Evolutionary conservation across 148 eudicot genomes (phyloP), one percentile per base, ranked within the genome.

Genomic region (Polygonum maritimum): DNA sequence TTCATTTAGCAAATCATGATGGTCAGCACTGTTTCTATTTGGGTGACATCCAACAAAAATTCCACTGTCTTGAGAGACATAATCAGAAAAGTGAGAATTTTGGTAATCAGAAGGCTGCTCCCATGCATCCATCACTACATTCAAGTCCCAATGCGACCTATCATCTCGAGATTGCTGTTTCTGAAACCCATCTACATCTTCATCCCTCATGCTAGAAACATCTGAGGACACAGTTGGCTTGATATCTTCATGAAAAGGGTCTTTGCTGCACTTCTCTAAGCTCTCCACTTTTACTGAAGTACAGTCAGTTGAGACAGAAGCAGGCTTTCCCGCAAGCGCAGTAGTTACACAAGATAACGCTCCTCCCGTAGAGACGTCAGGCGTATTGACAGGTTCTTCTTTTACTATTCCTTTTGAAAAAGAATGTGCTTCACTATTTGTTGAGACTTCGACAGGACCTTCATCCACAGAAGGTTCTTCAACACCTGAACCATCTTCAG

Each of bases 111-210:
- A 41, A 35, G 96, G 92, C 33, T 85, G 78, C 70, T 82, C 97
- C 97, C 98, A 94, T 5, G 85, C 91, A 74, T 94, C 97, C 93
- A 91, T 85, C 72, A 80, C 85, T 21, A 88, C 88, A 78, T 94
- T 94, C 52, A 94, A 82, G 78, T 94, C 98, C 98, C 98, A 94
- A 63, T 87, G 89, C 36, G 83, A 76, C 82, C 92, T 81, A 9
- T 73, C 80, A 74, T 83, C 89, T 76, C 83, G 85, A 48, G 74
- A 75, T 57, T 84, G 63, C 41, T 47, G 58, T 15, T 78, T 71
- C 18, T 77, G 78, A 35, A n/a, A 69, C 36, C 71, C 81, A 48
- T 33, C 80, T 49, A 22, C 76, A 7, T 76, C 79, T 48, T 67
- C 82, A 40, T 81, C 83, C 48, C 73, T 78, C 69, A 48, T 78